Base-by-base conservation (phyloP, 208 protist species). In the Balamuthia mandrillaris region DNA sequence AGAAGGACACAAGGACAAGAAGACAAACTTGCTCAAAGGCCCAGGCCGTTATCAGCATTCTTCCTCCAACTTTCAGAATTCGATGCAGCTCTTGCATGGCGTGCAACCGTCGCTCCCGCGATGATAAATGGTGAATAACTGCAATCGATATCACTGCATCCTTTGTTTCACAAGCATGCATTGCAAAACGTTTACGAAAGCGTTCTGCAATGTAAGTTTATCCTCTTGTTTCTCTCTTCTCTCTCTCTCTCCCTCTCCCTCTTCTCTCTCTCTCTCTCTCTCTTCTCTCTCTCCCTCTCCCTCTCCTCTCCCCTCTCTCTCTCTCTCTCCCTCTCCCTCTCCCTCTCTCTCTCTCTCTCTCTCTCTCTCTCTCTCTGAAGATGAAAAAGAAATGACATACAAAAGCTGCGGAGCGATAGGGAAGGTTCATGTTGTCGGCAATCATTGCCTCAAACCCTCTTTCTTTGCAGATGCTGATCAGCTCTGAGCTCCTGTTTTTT, bases 121-220 rank as follows among this genome's bases (percentile, higher is more conserved):
- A 82, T 14, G 86, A 2, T 33, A 88, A 84, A 47, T 88, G 86
- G 42, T 88, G 86, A 10, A 88, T 87, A 31, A 88, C 86, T 1
- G 86, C 86, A 35, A 88, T 88, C 21, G 86, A 88, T 5, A 88
- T 84, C 21, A 85, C 56, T 6, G 65, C 81, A 12, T 87, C 86
- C 83, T 88, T 37, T 60, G n/a, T n/a, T n/a, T n/a, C n/a, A n/a
- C n/a, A n/a, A n/a, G n/a, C n/a, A n/a, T n/a, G n/a, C n/a, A n/a
- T n/a, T n/a, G n/a, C n/a, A n/a, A n/a, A n/a, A n/a, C n/a, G n/a
- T n/a, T n/a, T n/a, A n/a, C n/a, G n/a, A n/a, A n/a, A n/a, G n/a
- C n/a, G n/a, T n/a, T n/a, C n/a, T n/a, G n/a, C n/a, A n/a, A n/a
- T n/a, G n/a, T n/a, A n/a, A n/a, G n/a, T n/a, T n/a, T n/a, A n/a